Conservation (phyloP, 257 asterid species). For the Knoxia roxburghii region DNA sequence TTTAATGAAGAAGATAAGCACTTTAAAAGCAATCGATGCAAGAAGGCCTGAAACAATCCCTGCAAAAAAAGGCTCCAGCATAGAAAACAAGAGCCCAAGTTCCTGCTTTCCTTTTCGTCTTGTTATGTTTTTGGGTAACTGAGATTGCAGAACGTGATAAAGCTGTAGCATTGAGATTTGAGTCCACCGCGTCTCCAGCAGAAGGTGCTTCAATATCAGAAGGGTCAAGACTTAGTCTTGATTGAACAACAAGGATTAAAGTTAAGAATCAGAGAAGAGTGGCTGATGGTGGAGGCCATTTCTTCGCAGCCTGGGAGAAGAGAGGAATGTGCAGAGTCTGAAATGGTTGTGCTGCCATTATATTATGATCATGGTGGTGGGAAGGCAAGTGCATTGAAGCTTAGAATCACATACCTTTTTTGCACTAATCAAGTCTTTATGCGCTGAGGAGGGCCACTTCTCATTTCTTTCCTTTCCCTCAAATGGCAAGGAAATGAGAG, state of each 20-base stretch:
- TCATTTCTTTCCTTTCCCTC: no score
- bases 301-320: no score
- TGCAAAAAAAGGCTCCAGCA: conserved; percentile 48
- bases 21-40: conserved; percentile 34
- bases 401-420: no score
- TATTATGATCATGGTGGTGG: no score
- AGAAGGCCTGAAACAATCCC: conserved; percentile 52
- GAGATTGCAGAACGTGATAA: conserved; percentile 19
- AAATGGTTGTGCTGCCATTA: no score
- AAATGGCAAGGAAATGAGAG: no score
- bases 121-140: background rate
- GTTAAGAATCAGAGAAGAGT: conserved; percentile 26
- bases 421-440: no score
- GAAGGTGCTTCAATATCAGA: conserved; percentile 55
- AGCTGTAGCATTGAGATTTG: conserved; percentile 15
- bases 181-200: conserved; percentile 8
- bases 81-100: conserved; percentile 52
- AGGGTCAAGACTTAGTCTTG: conserved; percentile 40
- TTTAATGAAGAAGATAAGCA: conserved; percentile 26
- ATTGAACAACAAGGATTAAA: conserved; percentile 36
- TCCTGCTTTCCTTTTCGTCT: conserved; percentile 22
- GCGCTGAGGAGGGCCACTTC: no score
- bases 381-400: no score
- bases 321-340: no score
- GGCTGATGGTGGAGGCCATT: no score